Evolutionary conservation across 306 rosid genomes (phyloP).

Genomic region (Gleditsia sinensis): DNA sequence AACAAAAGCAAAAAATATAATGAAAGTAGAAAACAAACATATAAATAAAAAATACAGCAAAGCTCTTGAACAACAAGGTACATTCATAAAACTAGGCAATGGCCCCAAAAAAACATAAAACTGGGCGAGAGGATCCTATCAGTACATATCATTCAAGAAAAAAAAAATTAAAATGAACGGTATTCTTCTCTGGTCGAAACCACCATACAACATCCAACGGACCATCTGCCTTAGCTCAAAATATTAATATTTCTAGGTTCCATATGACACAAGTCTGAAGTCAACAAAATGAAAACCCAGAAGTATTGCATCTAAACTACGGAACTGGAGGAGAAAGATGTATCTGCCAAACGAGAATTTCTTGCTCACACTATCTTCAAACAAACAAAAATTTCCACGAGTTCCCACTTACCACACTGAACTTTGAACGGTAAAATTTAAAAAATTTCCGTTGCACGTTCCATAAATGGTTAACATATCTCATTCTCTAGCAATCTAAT

Average conservation of each 20-base stretch:
- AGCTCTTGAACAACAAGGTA: background rate
- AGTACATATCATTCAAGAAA: background rate
- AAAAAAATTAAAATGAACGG: background rate
- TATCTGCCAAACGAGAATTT: background rate
- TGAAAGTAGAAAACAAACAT: background rate
- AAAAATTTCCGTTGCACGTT: background rate
- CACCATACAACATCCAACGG: slow-evolving; percentile 20
- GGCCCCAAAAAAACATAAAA: background rate
- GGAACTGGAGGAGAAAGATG: background rate
- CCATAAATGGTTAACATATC: background rate
- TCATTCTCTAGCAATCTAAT: background rate
- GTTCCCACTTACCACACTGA: background rate
- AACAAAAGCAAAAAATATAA: background rate
- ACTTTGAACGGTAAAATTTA: background rate
- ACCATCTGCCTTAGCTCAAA: background rate
- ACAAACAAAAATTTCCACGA: background rate
- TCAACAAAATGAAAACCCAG: background rate
- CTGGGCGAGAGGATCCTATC: background rate
- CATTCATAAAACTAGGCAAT: background rate
- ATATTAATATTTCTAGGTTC: background rate
- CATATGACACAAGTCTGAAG: background rate
- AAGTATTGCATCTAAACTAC: background rate
- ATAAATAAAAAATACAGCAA: background rate
- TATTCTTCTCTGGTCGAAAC: background rate
- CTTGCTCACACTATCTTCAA: background rate